phyloP scores from a whole-genome alignment of 1,284 basidiomycete genomes.

The Cryptococcus deneoformans region DNA sequence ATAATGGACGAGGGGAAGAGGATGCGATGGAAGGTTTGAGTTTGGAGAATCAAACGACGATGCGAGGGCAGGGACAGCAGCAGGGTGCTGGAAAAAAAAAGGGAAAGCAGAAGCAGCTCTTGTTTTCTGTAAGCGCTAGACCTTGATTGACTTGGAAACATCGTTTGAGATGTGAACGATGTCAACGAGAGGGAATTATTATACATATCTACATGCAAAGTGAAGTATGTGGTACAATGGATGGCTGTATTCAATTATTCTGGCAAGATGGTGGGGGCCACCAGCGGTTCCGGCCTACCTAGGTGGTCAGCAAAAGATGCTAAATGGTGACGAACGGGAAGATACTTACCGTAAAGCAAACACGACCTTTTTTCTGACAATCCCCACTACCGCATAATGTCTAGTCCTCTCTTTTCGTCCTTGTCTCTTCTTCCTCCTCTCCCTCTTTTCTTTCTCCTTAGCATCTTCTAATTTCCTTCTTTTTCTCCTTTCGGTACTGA shows the following conservation, averaged over 20 bases:
- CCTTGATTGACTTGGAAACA: slow-evolving; percentile 11
- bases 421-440: slow-evolving; percentile 3
- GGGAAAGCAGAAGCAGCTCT: slow-evolving; percentile 76
- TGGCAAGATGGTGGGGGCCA: slow-evolving; percentile 43
- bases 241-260: slow-evolving; percentile 10
- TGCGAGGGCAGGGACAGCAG: neutral
- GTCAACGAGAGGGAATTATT: too few species aligned
- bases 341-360: slow-evolving; percentile 44
- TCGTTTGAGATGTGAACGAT: too few species aligned
- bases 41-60: slow-evolving; percentile 7
- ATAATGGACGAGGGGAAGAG: slow-evolving; percentile 7
- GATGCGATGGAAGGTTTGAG: slow-evolving; percentile 19
- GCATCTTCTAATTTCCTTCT: slow-evolving; percentile 3
- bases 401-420: slow-evolving; percentile 31
- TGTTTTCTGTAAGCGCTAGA: slow-evolving; percentile 60
- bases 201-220: neutral
- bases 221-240: neutral
- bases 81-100: slow-evolving; percentile 58
- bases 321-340: neutral
- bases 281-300: slow-evolving; percentile 47
- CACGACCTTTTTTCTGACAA: slow-evolving; percentile 48
- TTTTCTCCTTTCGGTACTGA: neutral
- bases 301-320: neutral
- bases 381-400: slow-evolving; percentile 46
- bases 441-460: slow-evolving; percentile 5